Percentiles rank a stretch among this genome's conserved stretches.
phyloP scores from a whole-genome alignment of 2,329 filamentous ascomycete genomes.

The Aspergillus luchuensis region DNA sequence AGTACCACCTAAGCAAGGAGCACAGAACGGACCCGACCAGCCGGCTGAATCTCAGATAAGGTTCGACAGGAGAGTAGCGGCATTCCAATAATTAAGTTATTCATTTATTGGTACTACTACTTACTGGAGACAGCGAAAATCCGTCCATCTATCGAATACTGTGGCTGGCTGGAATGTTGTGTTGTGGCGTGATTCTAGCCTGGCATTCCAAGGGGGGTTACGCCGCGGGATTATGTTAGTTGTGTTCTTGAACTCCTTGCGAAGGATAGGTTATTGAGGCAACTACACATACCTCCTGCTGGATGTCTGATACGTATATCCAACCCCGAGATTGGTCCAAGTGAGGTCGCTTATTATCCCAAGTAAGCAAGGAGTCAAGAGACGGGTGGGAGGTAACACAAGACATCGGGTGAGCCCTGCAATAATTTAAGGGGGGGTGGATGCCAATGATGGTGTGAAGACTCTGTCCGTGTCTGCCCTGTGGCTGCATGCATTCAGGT shows the following conservation, averaged over 20 bases:
- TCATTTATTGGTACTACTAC: too few relatives aligned
- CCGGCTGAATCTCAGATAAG: neutral
- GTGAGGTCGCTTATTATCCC: neutral
- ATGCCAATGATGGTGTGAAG: constrained; percentile 1
- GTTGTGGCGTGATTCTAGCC: neutral
- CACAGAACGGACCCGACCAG: neutral
- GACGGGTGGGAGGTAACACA: neutral
- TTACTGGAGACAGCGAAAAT: neutral
- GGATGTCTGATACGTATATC: neutral
- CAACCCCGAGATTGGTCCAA: neutral
- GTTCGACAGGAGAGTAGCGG: neutral
- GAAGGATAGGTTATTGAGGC: neutral
- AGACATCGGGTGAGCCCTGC: neutral
- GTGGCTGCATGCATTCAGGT: neutral
- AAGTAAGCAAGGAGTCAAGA: neutral
- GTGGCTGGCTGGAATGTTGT: neutral
- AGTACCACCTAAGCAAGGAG: neutral
- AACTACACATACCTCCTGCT: neutral
- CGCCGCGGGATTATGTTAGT: too few relatives aligned
- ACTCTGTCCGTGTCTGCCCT: neutral
- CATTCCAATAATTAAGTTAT: too few relatives aligned
- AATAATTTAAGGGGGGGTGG: neutral
- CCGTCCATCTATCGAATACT: neutral
- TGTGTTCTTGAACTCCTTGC: neutral
- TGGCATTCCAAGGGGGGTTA: neutral